phyloP scores from a whole-genome alignment of 2,329 filamentous ascomycete genomes.

The Exophiala sp. region DNA sequence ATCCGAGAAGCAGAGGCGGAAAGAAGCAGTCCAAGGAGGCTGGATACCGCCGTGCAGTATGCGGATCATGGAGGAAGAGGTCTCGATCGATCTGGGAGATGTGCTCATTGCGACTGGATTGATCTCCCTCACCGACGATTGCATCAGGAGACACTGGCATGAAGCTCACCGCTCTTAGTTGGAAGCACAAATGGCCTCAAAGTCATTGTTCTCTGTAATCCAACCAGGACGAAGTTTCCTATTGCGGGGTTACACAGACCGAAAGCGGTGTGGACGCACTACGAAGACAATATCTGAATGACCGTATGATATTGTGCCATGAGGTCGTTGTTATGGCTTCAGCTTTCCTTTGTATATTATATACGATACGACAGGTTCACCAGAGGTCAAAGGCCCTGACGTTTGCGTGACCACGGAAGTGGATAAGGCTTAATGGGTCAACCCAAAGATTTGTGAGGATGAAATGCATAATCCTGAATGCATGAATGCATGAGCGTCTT shows the following conservation, averaged over 20 bases:
- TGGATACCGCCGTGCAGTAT: conserved; percentile 90
- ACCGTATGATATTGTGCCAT: not conserved
- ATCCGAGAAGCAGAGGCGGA: conserved; percentile 64
- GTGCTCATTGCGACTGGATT: conserved; percentile 88
- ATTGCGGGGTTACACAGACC: conserved; percentile 17
- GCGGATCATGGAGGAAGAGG: conserved; percentile 75
- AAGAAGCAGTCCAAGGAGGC: conserved; percentile 73
- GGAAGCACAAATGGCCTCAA: conserved; percentile 7
- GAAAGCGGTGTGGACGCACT: conserved; percentile 15
- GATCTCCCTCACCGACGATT: conserved; percentile 83
- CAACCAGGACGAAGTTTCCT: conserved; percentile 12
- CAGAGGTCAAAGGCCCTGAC: too few species aligned
- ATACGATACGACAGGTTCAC: not conserved
- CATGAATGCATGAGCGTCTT: too few species aligned
- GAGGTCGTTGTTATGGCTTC: not conserved
- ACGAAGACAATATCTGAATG: conserved; percentile 6
- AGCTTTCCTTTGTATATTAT: conserved; percentile 3
- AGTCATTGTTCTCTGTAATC: conserved; percentile 1
- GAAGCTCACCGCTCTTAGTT: conserved; percentile 30
- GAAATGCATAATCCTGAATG: too few species aligned
- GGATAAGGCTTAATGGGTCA: too few species aligned
- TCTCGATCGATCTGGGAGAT: conserved; percentile 57
- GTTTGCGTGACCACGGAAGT: too few species aligned
- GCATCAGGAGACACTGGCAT: conserved; percentile 76
- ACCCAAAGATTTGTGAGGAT: too few species aligned